Base-by-base conservation (phyloP, 176 grass and related monocot genomes). In the Oryza glaberrima region DNA sequence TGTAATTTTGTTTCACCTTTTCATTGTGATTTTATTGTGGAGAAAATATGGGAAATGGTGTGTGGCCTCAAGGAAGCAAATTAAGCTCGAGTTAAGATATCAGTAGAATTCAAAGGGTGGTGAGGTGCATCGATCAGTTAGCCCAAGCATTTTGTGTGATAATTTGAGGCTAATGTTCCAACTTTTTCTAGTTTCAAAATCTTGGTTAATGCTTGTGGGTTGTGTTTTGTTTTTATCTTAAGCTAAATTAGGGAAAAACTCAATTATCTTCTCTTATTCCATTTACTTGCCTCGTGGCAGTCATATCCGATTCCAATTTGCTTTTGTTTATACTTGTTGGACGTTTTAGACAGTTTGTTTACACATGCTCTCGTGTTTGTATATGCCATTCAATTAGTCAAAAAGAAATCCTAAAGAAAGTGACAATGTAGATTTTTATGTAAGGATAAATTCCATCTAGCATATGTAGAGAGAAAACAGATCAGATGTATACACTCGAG, bases 1-100 rank as follows among this genome's bases (percentile, higher is more conserved):
- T 89, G 70, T 85, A 85, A 51, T 85, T 89, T 81, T 52, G 41
- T n/a, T 81, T 76, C 63, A 49, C 40, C 41, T 80, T 80, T 77
- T 17, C 15, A 30, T 86, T 74, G 46, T 86, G 58, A 72, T 69
- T 63, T 86, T 75, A 11, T 32, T 52, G 74, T 74, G 84, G 40
- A 41, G 40, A 66, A 4, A 52, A 22, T 35, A 66, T 70, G 22
- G 68, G 65, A 64, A 68, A 51, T 76, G 73, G 36, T 82, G 19
- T 70, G 34, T 61, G 64, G 47, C 72, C 65, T 38, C 11, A 68
- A 54, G 72, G 47, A 69, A 17, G 17, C 74, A 40, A 41, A 49
- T 49, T 48, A 49, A 7, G 14, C 65, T 78, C 6, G 38, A 68
- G 34, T 67, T 67, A 73, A 72, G 74, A 78, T 61, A 78, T 63